Percentiles rank a stretch among this genome's conserved stretches.
Conservation (phyloP, 176 grass and related monocot genomes). For the Bolboschoenus planiculmis region DNA sequence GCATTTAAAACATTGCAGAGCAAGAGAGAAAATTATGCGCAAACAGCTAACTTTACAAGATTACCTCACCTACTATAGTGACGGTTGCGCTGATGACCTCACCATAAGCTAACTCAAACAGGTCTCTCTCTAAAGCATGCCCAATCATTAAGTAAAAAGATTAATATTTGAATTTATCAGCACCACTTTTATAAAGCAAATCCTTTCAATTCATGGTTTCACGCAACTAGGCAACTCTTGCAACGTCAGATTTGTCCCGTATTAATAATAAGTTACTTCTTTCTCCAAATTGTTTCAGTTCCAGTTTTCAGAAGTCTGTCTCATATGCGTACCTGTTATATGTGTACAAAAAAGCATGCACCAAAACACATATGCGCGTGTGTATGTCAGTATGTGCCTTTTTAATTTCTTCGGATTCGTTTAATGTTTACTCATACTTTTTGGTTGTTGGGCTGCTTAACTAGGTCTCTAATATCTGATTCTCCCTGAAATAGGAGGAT, state of each 20-base stretch:
- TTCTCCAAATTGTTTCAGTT: background rate
- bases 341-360: background rate
- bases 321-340: background rate
- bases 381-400: background rate
- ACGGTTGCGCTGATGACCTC: background rate
- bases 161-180: background rate
- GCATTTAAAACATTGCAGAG: background rate
- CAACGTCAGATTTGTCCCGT: background rate
- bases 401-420: background rate
- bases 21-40: background rate
- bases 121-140: background rate
- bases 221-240: background rate
- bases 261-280: background rate
- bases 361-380: background rate
- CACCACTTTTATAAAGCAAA: background rate
- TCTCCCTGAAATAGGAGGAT: background rate
- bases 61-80: background rate
- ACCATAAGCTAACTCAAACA: background rate
- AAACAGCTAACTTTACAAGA: background rate
- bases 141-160: background rate
- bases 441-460: background rate
- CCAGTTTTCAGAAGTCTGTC: background rate
- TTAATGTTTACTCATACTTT: background rate
- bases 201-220: slow-evolving; percentile 4
- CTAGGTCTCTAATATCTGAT: background rate